Percentiles rank a stretch among this genome's conserved stretches.
Evolutionary conservation across 805 yeast genomes (phyloP).

Genomic region (Starmera amethionina): DNA sequence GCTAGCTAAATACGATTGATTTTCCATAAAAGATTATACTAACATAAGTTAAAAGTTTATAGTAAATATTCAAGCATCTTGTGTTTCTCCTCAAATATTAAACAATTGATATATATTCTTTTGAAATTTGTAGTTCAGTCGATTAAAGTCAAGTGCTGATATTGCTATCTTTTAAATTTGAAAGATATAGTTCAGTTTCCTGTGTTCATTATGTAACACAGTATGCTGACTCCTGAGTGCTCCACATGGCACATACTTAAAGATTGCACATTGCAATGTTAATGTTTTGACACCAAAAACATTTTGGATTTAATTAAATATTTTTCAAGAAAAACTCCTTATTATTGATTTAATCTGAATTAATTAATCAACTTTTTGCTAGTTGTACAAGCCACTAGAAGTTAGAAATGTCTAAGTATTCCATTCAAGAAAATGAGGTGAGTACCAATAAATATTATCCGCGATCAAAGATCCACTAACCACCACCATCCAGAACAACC

Average conservation of each 20-base stretch:
- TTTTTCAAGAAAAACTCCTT: not conserved
- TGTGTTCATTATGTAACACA: not conserved
- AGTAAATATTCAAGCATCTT: not conserved
- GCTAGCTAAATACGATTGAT: too few relatives aligned
- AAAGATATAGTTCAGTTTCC: not conserved
- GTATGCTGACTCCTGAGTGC: too few relatives aligned
- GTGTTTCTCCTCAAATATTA: not conserved
- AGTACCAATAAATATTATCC: not conserved
- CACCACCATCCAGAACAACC: constrained; percentile 39
- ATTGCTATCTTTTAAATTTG: too few relatives aligned
- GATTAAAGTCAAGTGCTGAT: too few relatives aligned
- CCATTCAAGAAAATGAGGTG: constrained; percentile 20
- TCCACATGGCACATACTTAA: too few relatives aligned
- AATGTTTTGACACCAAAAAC: too few relatives aligned
- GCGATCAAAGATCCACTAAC: not conserved
- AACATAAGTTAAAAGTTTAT: not conserved
- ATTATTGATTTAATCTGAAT: not conserved
- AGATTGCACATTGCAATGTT: too few relatives aligned
- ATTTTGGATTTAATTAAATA: too few relatives aligned
- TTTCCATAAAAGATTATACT: not conserved
- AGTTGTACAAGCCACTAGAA: not conserved
- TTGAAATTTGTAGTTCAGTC: too few relatives aligned
- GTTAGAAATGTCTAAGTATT: constrained; percentile 17
- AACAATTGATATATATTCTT: too few relatives aligned
- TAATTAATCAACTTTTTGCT: too few relatives aligned